Base-by-base conservation (phyloP, 257 asterid species). In the Solanum phureja region DNA sequence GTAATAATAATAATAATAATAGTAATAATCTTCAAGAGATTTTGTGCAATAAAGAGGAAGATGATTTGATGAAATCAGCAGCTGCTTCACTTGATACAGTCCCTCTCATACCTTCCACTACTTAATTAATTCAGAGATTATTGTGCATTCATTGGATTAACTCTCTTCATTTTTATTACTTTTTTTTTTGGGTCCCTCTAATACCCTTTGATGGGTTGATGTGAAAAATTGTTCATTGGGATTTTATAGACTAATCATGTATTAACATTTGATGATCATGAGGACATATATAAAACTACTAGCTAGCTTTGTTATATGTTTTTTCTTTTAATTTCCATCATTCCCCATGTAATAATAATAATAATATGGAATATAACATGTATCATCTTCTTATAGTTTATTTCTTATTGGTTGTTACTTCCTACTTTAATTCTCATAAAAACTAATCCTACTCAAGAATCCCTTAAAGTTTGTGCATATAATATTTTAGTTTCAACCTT, bases 51-150 rank as follows among this genome's bases (percentile, higher is more conserved):
- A 87, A 89, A 76, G 92, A 89, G 74, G 93, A 89, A 72, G 92
- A 91, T 75, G 93, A 87, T 84, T 64, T 75, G 87, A 87, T 62
- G 88, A 91, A 87, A 91, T 85, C 93, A 58, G 87, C 83, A 46
- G 85, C 33, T 11, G n/a, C 82, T 52, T 92, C 94, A 56, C 62
- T 85, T 31, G 98, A 96, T 91, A 93, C 94, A 21, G 95, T 93
- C 75, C 96, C 97, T 89, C 94, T 95, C 60, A 83, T 91, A 81
- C 40, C 85, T 46, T 81, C 85, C 29, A 44, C 62, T 44, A 27
- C 40, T 46, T 82, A 49, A 49, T 29, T 46, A 44, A 19, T 82
- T 31, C 92, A 83, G 66, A 87, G 92, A 74, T 87, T 88, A 88
- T 83, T 90, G 89, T 87, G 89, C 90, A 90, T 90, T 60, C 42